phyloP scores from a whole-genome alignment of 129 eudicot species.

The Heracleum sosnowskyi region DNA sequence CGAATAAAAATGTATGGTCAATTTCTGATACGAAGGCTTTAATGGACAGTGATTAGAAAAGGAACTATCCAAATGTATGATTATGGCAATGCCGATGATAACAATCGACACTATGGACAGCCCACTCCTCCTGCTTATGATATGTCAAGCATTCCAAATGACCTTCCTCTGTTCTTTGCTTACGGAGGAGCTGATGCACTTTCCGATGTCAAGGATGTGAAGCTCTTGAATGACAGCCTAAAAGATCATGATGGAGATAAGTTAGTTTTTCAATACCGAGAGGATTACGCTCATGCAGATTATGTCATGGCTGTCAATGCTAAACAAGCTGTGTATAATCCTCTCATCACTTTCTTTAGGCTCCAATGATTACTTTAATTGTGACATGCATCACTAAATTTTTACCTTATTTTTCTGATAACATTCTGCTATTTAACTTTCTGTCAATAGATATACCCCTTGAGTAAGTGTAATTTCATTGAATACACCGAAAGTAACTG shows the following conservation, averaged over 20 bases:
- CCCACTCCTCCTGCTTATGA: constrained; percentile 59
- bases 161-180: constrained; percentile 62
- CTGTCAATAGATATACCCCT: neutral
- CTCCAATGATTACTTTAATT: constrained; percentile 11
- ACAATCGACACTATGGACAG: constrained; percentile 57
- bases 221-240: constrained; percentile 33
- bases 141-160: constrained; percentile 57
- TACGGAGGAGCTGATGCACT: constrained; percentile 72
- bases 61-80: constrained; percentile 68
- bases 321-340: constrained; percentile 58
- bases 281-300: constrained; percentile 83
- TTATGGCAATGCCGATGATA: constrained; percentile 41
- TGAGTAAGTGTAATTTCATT: neutral
- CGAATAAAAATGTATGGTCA: neutral
- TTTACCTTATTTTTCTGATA: neutral
- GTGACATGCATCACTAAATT: neutral
- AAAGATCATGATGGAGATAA: constrained; percentile 44
- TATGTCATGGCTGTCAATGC: constrained; percentile 65
- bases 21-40: neutral
- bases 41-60: constrained; percentile 52
- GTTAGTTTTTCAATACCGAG: constrained; percentile 35
- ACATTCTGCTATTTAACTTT: neutral
- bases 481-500: neutral
- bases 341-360: constrained; percentile 54
- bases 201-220: constrained; percentile 67